Percentiles rank a stretch among this genome's conserved stretches.
Evolutionary conservation across 73 alveolate genomes (phyloP).

Genomic region (Paramecium sonneborni): DNA sequence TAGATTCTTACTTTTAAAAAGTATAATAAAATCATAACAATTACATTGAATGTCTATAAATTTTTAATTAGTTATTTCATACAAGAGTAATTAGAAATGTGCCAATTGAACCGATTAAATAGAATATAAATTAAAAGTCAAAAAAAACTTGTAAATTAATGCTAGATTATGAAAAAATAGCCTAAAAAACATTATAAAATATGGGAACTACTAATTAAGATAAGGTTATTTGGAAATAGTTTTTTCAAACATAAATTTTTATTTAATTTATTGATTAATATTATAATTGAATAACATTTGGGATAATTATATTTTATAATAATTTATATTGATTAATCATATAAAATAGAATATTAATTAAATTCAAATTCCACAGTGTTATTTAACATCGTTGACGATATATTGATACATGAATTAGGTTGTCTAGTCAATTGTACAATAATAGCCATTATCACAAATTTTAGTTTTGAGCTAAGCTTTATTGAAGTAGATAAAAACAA

Average conservation of each 20-base stretch:
- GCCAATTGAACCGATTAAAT: not conserved
- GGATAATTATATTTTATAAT: too few relatives aligned
- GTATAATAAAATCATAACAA: not conserved
- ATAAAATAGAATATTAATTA: not conserved
- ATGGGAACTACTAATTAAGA: not conserved
- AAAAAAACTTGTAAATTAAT: not conserved
- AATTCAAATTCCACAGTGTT: not conserved
- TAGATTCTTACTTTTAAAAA: not conserved
- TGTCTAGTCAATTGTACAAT: not conserved
- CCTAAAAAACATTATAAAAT: not conserved
- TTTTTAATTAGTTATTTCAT: not conserved
- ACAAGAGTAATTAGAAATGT: not conserved
- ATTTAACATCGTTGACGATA: not conserved
- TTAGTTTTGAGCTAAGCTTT: not conserved
- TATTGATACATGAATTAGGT: not conserved
- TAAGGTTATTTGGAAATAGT: constrained; percentile 8
- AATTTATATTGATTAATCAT: too few relatives aligned
- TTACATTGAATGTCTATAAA: not conserved
- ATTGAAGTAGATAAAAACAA: not conserved
- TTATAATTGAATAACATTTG: not conserved
- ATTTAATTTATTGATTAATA: constrained; percentile 46
- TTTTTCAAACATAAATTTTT: constrained; percentile 36
- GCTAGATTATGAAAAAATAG: constrained; percentile 11
- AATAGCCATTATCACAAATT: not conserved
- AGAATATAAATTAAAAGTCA: not conserved